phyloP scores from a whole-genome alignment of 2,329 filamentous ascomycete species.

The Penicillium sp. region DNA sequence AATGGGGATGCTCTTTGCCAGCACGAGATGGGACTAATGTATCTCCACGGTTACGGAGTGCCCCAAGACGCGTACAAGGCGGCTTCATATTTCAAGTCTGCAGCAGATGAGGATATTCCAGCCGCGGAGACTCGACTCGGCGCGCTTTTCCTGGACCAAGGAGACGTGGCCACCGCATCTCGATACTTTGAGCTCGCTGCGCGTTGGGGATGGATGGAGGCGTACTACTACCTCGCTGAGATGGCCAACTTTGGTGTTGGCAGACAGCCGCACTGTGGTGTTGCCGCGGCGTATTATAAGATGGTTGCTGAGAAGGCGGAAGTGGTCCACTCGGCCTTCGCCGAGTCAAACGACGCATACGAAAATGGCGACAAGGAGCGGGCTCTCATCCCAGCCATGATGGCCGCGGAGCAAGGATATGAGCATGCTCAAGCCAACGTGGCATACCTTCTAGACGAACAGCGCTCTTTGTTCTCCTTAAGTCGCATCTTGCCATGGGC shows the following conservation, averaged over 20 bases:
- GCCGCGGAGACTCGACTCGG: constrained; percentile 84
- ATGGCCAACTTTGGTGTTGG: constrained; percentile 81
- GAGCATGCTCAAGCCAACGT: constrained; percentile 90
- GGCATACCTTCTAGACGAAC: constrained; percentile 81
- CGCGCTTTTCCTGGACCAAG: constrained; percentile 84
- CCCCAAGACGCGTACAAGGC: constrained; percentile 73
- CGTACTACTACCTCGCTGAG: constrained; percentile 90
- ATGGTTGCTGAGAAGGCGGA: constrained; percentile 76
- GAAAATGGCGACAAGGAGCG: constrained; percentile 78
- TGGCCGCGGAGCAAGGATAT: constrained; percentile 91
- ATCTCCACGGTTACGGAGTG: constrained; percentile 77
- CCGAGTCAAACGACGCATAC: constrained; percentile 82
- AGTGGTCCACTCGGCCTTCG: constrained; percentile 75
- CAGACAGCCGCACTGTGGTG: constrained; percentile 75
- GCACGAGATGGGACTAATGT: constrained; percentile 82
- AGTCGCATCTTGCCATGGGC: constrained; percentile 58
- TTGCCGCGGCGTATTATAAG: constrained; percentile 84
- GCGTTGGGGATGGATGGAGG: constrained; percentile 82
- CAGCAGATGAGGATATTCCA: constrained; percentile 81
- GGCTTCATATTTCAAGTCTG: constrained; percentile 75
- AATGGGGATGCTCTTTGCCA: constrained; percentile 83
- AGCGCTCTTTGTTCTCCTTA: constrained; percentile 66
- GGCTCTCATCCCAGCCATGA: constrained; percentile 80
- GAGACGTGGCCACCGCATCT: constrained; percentile 78
- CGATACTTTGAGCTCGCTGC: constrained; percentile 88